These are phyloP conservation scores for Candida incommunis DNA, from an alignment of 805 yeast genomes.

Conservation along the genomic window DNA sequence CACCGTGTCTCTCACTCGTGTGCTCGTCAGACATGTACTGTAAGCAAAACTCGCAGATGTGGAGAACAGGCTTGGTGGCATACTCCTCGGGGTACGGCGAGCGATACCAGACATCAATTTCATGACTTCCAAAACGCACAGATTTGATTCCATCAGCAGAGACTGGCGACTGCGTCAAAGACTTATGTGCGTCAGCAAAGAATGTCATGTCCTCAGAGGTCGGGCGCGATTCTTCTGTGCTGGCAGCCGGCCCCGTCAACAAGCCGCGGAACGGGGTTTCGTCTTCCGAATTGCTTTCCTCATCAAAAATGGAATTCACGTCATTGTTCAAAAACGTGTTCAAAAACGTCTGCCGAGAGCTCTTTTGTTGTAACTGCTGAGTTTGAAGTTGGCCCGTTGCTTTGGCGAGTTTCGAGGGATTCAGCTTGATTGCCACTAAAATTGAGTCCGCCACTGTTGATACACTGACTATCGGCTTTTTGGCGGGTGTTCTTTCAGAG, in stretches of 20 bases:
- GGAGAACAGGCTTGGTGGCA: conserved; percentile 44
- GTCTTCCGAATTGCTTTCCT: background rate
- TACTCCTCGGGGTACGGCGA: conserved; percentile 89
- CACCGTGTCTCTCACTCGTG: conserved; percentile 51
- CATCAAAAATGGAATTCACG: too few relatives aligned
- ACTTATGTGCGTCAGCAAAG: background rate
- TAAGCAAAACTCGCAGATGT: conserved; percentile 74
- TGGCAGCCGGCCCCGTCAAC: background rate
- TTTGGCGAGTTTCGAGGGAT: background rate
- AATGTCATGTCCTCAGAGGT: background rate
- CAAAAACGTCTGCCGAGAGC: too few relatives aligned
- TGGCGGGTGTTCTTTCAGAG: background rate
- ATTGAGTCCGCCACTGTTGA: background rate
- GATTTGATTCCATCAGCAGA: conserved; percentile 28
- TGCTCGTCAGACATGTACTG: conserved; percentile 63
- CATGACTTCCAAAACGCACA: conserved; percentile 57
- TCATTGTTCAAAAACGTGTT: too few relatives aligned
- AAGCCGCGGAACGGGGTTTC: background rate
- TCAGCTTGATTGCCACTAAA: background rate
- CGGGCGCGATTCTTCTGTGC: background rate
- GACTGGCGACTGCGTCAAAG: background rate
- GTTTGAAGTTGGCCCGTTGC: too few relatives aligned
- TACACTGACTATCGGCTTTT: background rate
- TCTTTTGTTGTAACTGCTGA: too few relatives aligned
- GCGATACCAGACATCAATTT: conserved; percentile 82